Evolutionary conservation across 2,329 filamentous ascomycete species (phyloP).

Genomic region (Penicillium crustosum): DNA sequence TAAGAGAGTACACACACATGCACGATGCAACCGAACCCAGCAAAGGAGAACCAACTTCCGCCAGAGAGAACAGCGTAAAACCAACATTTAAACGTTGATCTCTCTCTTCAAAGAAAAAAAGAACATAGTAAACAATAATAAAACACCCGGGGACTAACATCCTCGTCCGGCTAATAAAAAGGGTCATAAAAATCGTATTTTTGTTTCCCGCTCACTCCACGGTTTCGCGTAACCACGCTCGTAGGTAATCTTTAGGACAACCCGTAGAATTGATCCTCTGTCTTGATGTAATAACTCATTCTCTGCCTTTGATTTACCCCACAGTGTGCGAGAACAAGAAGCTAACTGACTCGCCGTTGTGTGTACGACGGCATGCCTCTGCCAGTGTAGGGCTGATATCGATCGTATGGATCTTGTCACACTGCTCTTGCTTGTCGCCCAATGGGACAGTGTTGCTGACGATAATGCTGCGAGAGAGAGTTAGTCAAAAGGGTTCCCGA

Average conservation of each 20-base stretch:
- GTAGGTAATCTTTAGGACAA: conserved; percentile 1
- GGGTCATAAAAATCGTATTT: conserved; percentile 28
- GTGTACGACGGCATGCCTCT: conserved; percentile 51
- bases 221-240: conserved; percentile 19
- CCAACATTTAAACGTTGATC: neutral
- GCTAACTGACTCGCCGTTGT: conserved; percentile 54
- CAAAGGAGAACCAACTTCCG: conserved; percentile 1
- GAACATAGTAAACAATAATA: conserved; percentile 3
- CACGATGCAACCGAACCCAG: neutral
- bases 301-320: conserved; percentile 28
- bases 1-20: neutral
- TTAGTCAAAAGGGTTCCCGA: neutral
- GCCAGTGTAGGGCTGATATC: conserved; percentile 78
- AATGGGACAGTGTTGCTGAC: conserved; percentile 88
- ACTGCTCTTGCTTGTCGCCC: conserved; percentile 74
- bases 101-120: neutral
- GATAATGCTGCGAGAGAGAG: conserved; percentile 61
- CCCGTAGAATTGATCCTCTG: conserved; percentile 4
- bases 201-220: conserved; percentile 23
- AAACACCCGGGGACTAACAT: conserved; percentile 15
- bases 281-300: conserved; percentile 7
- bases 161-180: conserved; percentile 12
- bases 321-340: conserved; percentile 53
- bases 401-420: conserved; percentile 81
- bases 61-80: neutral